phyloP scores from a whole-genome alignment of 805 yeast species.

The Starmerella sp. region DNA sequence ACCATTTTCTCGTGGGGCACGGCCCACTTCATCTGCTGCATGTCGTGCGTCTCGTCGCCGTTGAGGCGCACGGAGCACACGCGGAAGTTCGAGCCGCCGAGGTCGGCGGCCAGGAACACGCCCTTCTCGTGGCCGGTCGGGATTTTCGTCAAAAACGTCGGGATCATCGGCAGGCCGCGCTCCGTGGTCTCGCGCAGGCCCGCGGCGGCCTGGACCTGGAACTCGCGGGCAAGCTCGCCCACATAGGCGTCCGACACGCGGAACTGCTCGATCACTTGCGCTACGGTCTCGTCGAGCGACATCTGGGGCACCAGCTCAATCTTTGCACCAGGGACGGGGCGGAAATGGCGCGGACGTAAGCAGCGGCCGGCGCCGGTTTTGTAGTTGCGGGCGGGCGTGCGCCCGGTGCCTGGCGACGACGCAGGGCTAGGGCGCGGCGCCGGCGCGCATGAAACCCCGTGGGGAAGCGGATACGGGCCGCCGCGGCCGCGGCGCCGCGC shows the following conservation, averaged over 20 bases:
- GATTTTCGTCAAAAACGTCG: conserved; percentile 71
- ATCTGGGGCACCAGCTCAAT: too few relatives aligned
- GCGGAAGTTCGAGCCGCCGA: conserved; percentile 94
- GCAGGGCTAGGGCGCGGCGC: neutral
- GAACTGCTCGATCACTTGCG: conserved; percentile 14
- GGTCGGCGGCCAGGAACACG: conserved; percentile 74
- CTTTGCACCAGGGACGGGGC: too few relatives aligned
- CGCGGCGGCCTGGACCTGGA: conserved; percentile 22
- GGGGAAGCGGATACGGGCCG: neutral
- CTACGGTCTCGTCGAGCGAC: conserved; percentile 5
- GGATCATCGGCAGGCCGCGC: conserved; percentile 58
- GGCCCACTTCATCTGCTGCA: conserved; percentile 65
- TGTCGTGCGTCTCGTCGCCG: conserved; percentile 54
- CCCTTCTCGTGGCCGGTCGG: conserved; percentile 85
- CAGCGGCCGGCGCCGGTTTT: too few relatives aligned
- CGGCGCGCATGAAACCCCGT: neutral
- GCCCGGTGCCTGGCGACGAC: neutral
- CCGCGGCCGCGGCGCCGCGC: too few relatives aligned
- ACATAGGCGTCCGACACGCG: conserved; percentile 8
- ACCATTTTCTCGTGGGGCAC: conserved; percentile 69
- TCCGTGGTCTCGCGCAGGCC: conserved; percentile 26
- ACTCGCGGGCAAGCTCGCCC: conserved; percentile 13
- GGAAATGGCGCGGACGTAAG: too few relatives aligned
- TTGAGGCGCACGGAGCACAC: conserved; percentile 72
- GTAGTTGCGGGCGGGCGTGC: neutral